phyloP scores from a whole-genome alignment of 2,329 filamentous ascomycete genomes.

The Colletotrichum sansevieriae region DNA sequence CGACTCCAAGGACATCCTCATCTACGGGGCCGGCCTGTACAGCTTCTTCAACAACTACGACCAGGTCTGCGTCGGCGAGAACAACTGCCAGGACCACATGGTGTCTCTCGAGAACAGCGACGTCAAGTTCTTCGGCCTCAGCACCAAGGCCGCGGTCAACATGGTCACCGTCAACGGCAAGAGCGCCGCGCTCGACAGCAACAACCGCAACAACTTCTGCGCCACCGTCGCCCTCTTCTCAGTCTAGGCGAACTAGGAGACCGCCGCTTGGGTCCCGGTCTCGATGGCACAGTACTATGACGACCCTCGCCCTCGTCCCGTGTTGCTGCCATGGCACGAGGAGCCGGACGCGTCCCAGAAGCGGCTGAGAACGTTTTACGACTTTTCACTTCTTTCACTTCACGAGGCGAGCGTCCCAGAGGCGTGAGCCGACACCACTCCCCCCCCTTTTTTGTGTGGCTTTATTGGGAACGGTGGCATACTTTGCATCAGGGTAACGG shows the following conservation, averaged over 20 bases:
- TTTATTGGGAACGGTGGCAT: constrained; percentile 19
- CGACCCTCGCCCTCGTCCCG: not conserved
- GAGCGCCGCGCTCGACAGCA: constrained; percentile 65
- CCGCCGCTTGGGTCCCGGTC: not conserved
- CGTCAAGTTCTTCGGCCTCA: constrained; percentile 76
- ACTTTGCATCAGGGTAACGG: constrained; percentile 20
- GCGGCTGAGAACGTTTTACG: not conserved
- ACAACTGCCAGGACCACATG: constrained; percentile 84
- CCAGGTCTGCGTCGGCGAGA: constrained; percentile 74
- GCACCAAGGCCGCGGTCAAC: constrained; percentile 80
- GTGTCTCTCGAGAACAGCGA: constrained; percentile 75
- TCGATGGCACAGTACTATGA: not conserved
- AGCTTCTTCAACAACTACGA: constrained; percentile 87
- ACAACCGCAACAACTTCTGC: constrained; percentile 77
- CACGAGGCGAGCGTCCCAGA: not conserved
- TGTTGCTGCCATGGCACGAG: not conserved
- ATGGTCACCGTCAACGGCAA: constrained; percentile 76
- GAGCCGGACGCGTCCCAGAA: not conserved
- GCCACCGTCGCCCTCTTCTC: constrained; percentile 69
- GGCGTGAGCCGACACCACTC: not conserved
- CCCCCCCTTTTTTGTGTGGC: not conserved
- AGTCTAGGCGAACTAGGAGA: constrained; percentile 27
- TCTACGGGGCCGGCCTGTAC: constrained; percentile 83
- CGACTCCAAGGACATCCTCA: constrained; percentile 74
- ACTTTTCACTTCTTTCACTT: constrained; percentile 15